Percentiles rank a stretch among this genome's conserved stretches.
These are phyloP conservation scores for Mycena galopus DNA, from an alignment of 768 basidiomycete species.

Conservation along the genomic window DNA sequence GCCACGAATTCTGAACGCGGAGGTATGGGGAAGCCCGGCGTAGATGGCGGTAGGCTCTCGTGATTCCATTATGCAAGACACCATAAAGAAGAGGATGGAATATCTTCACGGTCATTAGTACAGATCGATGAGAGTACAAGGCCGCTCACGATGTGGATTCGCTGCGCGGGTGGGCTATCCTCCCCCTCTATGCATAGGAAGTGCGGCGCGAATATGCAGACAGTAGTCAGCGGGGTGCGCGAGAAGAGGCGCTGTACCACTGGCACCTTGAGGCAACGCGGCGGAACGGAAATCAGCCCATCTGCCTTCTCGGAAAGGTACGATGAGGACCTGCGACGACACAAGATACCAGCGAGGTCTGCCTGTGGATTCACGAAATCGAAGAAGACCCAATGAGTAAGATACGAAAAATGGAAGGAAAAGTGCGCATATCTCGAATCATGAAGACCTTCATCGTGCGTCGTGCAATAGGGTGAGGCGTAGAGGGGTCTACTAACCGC, in stretches of 20 bases:
- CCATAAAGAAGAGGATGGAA: background rate
- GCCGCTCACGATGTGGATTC: constrained; percentile 5
- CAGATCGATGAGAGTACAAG: constrained; percentile 2
- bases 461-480: too few relatives aligned
- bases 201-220: constrained; percentile 2
- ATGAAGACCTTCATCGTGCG: too few relatives aligned
- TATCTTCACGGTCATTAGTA: constrained; percentile 1
- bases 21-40: constrained; percentile 4
- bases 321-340: background rate
- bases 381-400: background rate
- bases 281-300: constrained; percentile 1
- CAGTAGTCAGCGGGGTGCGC: background rate
- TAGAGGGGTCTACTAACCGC: too few relatives aligned
- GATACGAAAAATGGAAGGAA: background rate
- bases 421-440: too few relatives aligned
- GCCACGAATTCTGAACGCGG: background rate
- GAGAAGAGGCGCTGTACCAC: too few relatives aligned
- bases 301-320: background rate
- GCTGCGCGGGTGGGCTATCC: background rate
- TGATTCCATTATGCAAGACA: background rate
- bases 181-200: background rate
- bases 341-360: background rate
- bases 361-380: background rate
- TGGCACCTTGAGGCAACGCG: background rate
- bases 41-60: background rate